Base-by-base conservation (phyloP, 2,329 filamentous ascomycete species). In the Thielaviopsis populi region DNA sequence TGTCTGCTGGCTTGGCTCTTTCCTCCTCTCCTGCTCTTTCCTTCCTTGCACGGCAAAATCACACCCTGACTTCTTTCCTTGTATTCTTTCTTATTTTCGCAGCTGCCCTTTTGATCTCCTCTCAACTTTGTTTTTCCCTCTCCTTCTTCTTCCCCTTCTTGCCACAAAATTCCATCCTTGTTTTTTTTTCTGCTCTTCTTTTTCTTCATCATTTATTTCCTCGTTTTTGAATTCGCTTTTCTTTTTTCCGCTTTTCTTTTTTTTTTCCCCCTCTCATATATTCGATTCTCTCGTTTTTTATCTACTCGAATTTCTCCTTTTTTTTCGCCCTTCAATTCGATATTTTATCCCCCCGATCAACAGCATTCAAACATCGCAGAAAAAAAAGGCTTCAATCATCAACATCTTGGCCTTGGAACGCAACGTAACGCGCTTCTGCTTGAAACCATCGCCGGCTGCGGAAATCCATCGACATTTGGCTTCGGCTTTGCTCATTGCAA, bases 81-180 rank as follows among this genome's bases (percentile, higher is more conserved):
- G 37, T 61, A 30, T 24, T 64, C 43, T 37, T 40, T 30, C 30
- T 24, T 54, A 33, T 59, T 54, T 59, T 56, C 22, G 17, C 62
- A 30, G 43, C 41, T 62, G 27, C 43, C 61, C 48, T 53, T 37
- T 40, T 40, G 37, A 17, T 58, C 54, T 58, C 27, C 33, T 58
- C 7, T 54, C 50, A 41, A 27, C 40, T 42, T 27, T 8, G 46
- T n/a, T 40, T 40, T 64, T 42, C 42, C 15, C 33, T 37, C 56
- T 56, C 42, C 42, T 60, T 30, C 56, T 48, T 48, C 24, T 59
- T 40, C 17, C 33, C 24, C 54, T 24, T 19, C 42, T 61, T 30
- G 37, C 43, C 63, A 59, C 30, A 42, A 48, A 58, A 24, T 60
- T 59, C 41, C 42, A 30, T 61, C 33, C 27, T 60, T 64, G 42